Conservation (phyloP, 2,329 filamentous ascomycete genomes). For the Colletotrichum ledebouriae region DNA sequence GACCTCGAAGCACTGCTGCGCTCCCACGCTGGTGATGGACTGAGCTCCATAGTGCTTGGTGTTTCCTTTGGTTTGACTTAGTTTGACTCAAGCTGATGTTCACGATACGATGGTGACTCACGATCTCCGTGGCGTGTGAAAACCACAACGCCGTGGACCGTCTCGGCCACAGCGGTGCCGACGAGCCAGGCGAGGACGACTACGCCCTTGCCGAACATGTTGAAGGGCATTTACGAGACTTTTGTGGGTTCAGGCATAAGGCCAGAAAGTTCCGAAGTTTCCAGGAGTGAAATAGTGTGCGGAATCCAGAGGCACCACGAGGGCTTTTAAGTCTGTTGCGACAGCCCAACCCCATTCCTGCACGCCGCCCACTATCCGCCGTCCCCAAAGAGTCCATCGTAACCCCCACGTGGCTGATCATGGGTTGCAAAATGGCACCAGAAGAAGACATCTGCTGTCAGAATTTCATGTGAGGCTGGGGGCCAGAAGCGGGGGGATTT, state of each 20-base stretch:
- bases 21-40: slow-evolving; percentile 51
- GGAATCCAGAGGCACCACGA: neutral
- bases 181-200: neutral
- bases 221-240: neutral
- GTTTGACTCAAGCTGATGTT: too few relatives aligned
- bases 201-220: neutral
- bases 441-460: neutral
- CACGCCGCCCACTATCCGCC: neutral
- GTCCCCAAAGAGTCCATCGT: neutral
- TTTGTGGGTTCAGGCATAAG: neutral
- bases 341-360: neutral
- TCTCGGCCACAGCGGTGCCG: slow-evolving; percentile 50
- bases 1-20: slow-evolving; percentile 50
- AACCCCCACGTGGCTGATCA: too few relatives aligned
- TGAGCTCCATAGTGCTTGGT: slow-evolving; percentile 53
- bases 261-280: too few relatives aligned
- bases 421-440: too few relatives aligned
- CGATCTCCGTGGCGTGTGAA: slow-evolving; percentile 53
- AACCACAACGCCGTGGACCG: slow-evolving; percentile 51
- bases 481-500: slow-evolving; percentile 3
- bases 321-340: neutral
- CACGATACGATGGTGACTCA: slow-evolving; percentile 40
- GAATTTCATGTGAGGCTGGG: neutral
- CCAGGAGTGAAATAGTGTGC: neutral
- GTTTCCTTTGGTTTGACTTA: slow-evolving; percentile 45